These are phyloP conservation scores for Murraya paniculata DNA, from an alignment of 345 rosid species.

Conservation along the genomic window DNA sequence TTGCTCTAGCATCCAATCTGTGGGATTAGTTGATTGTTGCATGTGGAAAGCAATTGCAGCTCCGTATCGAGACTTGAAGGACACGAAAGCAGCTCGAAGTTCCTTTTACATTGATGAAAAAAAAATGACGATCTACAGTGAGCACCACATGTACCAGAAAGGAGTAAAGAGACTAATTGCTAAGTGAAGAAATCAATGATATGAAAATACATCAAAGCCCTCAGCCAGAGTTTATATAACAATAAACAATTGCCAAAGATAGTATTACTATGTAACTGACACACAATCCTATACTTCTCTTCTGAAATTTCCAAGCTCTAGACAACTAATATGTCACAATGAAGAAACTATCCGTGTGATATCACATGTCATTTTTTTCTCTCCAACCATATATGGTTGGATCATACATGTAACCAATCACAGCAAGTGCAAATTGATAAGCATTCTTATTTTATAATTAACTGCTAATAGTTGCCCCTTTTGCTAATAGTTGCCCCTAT, in stretches of 20 bases:
- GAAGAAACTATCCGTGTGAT: background rate
- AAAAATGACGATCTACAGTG: constrained; percentile 18
- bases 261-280: background rate
- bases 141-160: background rate
- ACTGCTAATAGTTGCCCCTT: background rate
- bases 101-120: constrained; percentile 47
- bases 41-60: constrained; percentile 75
- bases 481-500: background rate
- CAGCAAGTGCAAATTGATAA: background rate
- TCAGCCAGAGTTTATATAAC: background rate
- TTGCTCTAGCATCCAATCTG: constrained; percentile 78
- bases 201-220: background rate
- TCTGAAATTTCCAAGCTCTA: background rate
- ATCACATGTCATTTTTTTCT: background rate
- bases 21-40: constrained; percentile 82
- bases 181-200: background rate
- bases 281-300: background rate
- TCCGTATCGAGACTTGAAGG: constrained; percentile 85
- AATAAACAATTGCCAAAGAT: background rate
- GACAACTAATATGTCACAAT: background rate
- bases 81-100: constrained; percentile 92
- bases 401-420: background rate
- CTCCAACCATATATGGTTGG: background rate
- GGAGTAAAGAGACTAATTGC: background rate
- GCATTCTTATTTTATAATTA: background rate